Percentiles rank a stretch among this genome's conserved stretches.
phyloP scores from a whole-genome alignment of 495 filamentous ascomycete genomes.

The Lepidopterella palustris region DNA sequence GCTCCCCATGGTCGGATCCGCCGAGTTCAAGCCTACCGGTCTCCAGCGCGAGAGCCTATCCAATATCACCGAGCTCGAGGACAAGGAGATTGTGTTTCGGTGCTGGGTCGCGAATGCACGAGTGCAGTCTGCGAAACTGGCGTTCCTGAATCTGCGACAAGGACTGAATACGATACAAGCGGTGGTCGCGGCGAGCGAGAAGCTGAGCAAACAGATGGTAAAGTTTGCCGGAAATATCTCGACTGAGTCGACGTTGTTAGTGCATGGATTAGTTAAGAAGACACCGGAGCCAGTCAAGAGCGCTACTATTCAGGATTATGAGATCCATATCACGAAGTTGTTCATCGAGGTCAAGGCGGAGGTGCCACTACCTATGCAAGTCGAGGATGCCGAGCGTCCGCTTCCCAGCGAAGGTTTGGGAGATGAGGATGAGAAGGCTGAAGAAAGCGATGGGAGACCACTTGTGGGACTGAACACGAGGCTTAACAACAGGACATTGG shows the following conservation, averaged over 20 bases:
- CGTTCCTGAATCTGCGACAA: slow-evolving; percentile 40
- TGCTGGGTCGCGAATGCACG: slow-evolving; percentile 40
- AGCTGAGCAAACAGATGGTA: slow-evolving; percentile 69
- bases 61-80: slow-evolving; percentile 22
- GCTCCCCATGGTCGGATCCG: slow-evolving; percentile 34
- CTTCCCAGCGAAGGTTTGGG: slow-evolving; percentile 36
- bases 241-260: slow-evolving; percentile 71
- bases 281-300: slow-evolving; percentile 71
- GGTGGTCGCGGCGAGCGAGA: slow-evolving; percentile 42
- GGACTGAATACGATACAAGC: slow-evolving; percentile 37
- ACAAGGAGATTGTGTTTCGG: slow-evolving; percentile 34
- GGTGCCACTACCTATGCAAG: slow-evolving; percentile 58
- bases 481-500: slow-evolving; percentile 41
- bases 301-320: slow-evolving; percentile 66
- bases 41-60: slow-evolving; percentile 26
- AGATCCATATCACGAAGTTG: slow-evolving; percentile 73
- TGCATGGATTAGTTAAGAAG: slow-evolving; percentile 67
- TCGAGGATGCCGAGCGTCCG: slow-evolving; percentile 39
- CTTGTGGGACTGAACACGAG: slow-evolving; percentile 39
- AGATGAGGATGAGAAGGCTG: slow-evolving; percentile 27
- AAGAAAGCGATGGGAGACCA: slow-evolving; percentile 31
- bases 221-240: slow-evolving; percentile 79
- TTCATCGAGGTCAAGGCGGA: slow-evolving; percentile 64
- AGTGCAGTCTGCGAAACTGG: slow-evolving; percentile 40
- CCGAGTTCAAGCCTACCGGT: slow-evolving; percentile 26